phyloP scores from a whole-genome alignment of 257 asterid species.

The Ehretia macrophylla region DNA sequence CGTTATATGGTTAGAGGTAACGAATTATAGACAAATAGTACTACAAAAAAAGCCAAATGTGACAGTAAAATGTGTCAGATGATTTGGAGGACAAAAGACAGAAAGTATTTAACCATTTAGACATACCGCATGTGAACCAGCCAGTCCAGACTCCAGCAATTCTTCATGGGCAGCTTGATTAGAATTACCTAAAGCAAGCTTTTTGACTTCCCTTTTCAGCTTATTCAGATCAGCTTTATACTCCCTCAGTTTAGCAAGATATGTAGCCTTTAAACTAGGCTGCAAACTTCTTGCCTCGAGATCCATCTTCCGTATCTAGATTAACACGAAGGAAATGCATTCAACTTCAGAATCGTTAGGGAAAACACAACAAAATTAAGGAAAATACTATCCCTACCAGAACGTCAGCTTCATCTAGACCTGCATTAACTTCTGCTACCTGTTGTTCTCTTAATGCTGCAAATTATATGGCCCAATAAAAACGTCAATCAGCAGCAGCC shows the following conservation, averaged over 20 bases:
- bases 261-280: constrained; percentile 69
- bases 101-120: constrained; percentile 7
- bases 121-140: constrained; percentile 56
- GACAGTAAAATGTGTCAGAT: neutral
- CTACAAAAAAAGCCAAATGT: neutral
- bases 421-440: constrained; percentile 59
- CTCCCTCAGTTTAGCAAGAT: constrained; percentile 94
- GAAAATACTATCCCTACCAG: constrained; percentile 34
- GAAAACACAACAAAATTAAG: constrained; percentile 4
- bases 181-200: constrained; percentile 45
- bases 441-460: constrained; percentile 68
- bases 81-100: constrained; percentile 10
- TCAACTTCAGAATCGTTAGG: constrained; percentile 11
- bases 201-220: constrained; percentile 83
- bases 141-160: constrained; percentile 69
- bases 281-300: constrained; percentile 95
- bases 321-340: constrained; percentile 16
- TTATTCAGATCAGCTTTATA: constrained; percentile 85
- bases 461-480: constrained; percentile 13
- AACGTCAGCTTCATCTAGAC: constrained; percentile 76
- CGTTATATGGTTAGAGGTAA: too few species aligned
- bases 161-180: constrained; percentile 53
- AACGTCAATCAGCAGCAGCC: neutral
- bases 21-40: too few species aligned
- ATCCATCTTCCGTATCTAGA: constrained; percentile 85